phyloP scores from a whole-genome alignment of 345 rosid genomes.

The Pugionium cornutum region DNA sequence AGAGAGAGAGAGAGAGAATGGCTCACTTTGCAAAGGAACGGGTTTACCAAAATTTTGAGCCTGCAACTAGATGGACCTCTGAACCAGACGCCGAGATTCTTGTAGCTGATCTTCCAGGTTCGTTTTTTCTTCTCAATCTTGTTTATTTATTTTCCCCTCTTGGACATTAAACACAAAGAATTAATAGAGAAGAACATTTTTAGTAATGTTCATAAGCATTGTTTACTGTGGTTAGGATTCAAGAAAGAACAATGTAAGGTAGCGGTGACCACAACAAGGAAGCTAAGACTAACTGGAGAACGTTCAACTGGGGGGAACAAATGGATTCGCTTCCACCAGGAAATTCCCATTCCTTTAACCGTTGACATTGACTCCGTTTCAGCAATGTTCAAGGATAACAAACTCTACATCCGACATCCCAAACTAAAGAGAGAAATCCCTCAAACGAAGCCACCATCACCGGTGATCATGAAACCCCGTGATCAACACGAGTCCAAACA shows the following conservation, averaged over 20 bases:
- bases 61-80: constrained; percentile 39
- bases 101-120: constrained; percentile 45
- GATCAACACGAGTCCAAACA: constrained; percentile 25
- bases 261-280: constrained; percentile 35
- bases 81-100: constrained; percentile 41
- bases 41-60: constrained; percentile 38
- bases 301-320: constrained; percentile 39
- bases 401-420: constrained; percentile 41
- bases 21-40: constrained; percentile 30
- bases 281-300: constrained; percentile 41
- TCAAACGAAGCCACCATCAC: constrained; percentile 37
- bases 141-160: constrained; percentile 11
- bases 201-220: constrained; percentile 24
- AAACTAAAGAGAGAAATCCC: constrained; percentile 34
- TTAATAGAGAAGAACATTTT: background rate
- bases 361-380: constrained; percentile 37
- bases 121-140: constrained; percentile 26
- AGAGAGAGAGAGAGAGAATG: constrained; percentile 24
- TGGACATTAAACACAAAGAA: constrained; percentile 14
- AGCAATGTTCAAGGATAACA: constrained; percentile 42
- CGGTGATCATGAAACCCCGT: constrained; percentile 26
- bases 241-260: constrained; percentile 44
- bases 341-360: constrained; percentile 32
- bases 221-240: constrained; percentile 37
- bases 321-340: constrained; percentile 42